These are phyloP conservation scores for Firmiana major DNA, from an alignment of 345 rosid genomes.

Conservation along the genomic window DNA sequence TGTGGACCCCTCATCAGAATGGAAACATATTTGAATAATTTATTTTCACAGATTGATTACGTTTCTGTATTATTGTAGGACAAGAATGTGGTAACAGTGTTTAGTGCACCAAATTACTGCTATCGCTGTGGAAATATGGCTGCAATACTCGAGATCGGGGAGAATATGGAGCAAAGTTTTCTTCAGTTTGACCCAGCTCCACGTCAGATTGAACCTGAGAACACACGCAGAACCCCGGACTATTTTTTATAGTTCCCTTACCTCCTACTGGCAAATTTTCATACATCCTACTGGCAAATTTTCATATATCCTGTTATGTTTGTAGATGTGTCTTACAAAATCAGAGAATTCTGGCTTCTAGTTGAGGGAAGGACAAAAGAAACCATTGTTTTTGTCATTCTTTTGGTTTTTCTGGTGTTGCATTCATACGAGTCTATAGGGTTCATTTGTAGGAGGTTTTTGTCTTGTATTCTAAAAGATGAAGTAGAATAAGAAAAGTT, in stretches of 20 bases:
- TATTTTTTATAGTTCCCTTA: slow-evolving; percentile 58
- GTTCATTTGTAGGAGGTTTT: slow-evolving; percentile 17
- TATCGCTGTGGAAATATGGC: slow-evolving; percentile 86
- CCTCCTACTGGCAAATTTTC: slow-evolving; percentile 14
- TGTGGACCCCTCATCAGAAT: slow-evolving; percentile 6
- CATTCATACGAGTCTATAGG: slow-evolving; percentile 32
- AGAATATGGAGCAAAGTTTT: slow-evolving; percentile 77
- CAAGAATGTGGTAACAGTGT: slow-evolving; percentile 73
- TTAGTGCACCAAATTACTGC: slow-evolving; percentile 81
- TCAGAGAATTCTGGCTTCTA: slow-evolving; percentile 23
- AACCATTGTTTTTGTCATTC: slow-evolving; percentile 26
- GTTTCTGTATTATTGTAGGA: slow-evolving; percentile 34
- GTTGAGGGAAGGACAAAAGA: slow-evolving; percentile 23
- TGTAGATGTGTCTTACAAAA: slow-evolving; percentile 38
- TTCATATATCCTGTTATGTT: slow-evolving; percentile 21
- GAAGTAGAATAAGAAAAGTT: slow-evolving; percentile 32
- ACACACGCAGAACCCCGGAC: slow-evolving; percentile 79
- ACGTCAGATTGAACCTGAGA: slow-evolving; percentile 67
- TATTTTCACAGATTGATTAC: neutral
- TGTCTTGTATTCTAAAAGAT: slow-evolving; percentile 25
- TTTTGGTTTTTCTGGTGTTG: slow-evolving; percentile 26
- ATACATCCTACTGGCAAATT: slow-evolving; percentile 11
- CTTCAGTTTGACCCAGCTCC: slow-evolving; percentile 88
- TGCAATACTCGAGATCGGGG: slow-evolving; percentile 77
- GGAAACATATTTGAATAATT: neutral